These are phyloP conservation scores for Blepharisma japonicum DNA, from an alignment of 73 alveolate species.

Conservation along the genomic window DNA sequence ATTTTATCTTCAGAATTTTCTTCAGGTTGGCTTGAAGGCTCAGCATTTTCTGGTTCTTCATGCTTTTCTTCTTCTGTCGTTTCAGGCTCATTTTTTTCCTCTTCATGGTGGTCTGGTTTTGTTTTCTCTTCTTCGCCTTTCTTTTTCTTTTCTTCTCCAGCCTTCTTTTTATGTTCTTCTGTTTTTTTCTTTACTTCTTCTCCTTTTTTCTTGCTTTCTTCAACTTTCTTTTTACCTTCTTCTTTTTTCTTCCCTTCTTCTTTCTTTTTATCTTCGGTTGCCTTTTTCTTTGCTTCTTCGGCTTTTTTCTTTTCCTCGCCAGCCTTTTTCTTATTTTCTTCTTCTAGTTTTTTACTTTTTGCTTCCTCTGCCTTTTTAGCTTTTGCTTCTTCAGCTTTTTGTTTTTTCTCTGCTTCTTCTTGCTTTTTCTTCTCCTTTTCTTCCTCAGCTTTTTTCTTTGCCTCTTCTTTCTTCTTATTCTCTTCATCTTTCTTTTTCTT, in stretches of 20 bases:
- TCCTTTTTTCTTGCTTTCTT: neutral
- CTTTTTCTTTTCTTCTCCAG: slow-evolving; percentile 5
- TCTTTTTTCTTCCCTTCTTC: neutral
- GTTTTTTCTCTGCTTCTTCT: neutral
- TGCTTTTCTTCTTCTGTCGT: neutral
- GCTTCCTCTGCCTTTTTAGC: neutral
- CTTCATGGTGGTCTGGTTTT: neutral
- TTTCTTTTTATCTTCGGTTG: neutral
- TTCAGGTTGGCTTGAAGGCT: neutral
- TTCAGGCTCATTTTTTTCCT: neutral
- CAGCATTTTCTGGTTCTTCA: slow-evolving; percentile 1
- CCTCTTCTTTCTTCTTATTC: slow-evolving; percentile 3
- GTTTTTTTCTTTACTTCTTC: neutral
- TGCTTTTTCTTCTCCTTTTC: neutral
- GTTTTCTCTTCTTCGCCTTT: neutral
- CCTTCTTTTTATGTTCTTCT: slow-evolving; percentile 3
- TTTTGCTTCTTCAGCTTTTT: neutral
- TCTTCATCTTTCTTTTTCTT: slow-evolving; percentile 22
- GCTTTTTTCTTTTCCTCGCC: slow-evolving; percentile 7
- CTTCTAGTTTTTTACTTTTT: neutral
- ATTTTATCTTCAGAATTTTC: neutral
- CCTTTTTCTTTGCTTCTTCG: neutral
- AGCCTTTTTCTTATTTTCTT: neutral
- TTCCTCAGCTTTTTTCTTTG: neutral
- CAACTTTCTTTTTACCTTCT: neutral